A percentile compares a stretch with the other conserved stretches of the same genome.
phyloP scores from a whole-genome alignment of 768 basidiomycete species.

The Panaeolus cyanescens region DNA sequence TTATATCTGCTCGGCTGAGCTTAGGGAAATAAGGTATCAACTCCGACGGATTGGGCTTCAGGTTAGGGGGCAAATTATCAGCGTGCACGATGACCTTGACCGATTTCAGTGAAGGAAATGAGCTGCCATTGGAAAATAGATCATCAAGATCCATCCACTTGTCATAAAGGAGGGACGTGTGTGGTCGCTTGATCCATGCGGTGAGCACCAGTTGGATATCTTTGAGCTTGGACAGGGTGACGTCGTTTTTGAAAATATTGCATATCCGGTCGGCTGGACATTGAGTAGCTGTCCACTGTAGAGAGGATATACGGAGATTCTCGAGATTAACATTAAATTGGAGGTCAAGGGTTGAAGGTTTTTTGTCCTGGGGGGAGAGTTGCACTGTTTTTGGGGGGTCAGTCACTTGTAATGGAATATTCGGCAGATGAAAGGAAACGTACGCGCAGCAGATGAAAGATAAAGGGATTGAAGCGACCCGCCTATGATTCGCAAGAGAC shows the following conservation, averaged over 20 bases:
- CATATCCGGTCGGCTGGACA: neutral
- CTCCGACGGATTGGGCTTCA: neutral
- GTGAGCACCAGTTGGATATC: neutral
- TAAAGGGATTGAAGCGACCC: neutral
- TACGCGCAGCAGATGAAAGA: neutral
- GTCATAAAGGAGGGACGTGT: neutral
- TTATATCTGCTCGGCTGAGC: neutral
- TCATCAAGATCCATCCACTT: neutral
- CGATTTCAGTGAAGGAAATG: neutral
- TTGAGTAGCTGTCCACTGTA: neutral
- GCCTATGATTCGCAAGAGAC: neutral
- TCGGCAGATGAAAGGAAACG: neutral
- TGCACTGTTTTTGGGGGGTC: neutral
- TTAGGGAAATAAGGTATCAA: neutral
- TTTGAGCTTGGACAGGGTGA: neutral
- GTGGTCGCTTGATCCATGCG: neutral
- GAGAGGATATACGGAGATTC: neutral
- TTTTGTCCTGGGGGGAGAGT: neutral
- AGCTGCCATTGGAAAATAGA: neutral
- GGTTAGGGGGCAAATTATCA: neutral
- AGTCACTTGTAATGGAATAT: neutral
- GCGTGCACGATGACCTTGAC: neutral
- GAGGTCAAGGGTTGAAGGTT: neutral
- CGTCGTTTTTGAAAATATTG: neutral
- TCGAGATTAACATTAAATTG: neutral